These are phyloP conservation scores for Phycomyces blakesleeanus DNA, from an alignment of 192 early-diverging fungal species.

Conservation along the genomic window DNA sequence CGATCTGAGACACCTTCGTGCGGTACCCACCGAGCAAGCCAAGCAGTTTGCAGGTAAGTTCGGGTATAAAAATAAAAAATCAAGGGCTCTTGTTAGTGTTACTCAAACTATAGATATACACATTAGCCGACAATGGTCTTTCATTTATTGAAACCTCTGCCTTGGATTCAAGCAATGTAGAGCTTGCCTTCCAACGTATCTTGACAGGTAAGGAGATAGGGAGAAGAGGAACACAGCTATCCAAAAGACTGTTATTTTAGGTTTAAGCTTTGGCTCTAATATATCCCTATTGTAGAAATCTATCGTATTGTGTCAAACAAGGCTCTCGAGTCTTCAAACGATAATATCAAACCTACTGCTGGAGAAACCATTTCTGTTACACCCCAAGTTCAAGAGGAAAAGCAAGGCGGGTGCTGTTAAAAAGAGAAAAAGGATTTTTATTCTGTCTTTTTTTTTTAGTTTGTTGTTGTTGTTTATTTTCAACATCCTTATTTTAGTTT, in stretches of 20 bases:
- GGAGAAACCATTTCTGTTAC: conserved; percentile 71
- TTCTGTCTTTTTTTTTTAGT: neutral
- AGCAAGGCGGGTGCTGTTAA: conserved; percentile 65
- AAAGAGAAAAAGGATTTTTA: neutral
- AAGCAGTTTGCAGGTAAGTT: conserved; percentile 83
- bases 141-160: conserved; percentile 99
- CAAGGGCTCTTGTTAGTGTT: too few relatives aligned
- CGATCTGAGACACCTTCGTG: conserved; percentile 93
- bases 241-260: too few relatives aligned
- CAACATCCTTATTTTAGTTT: too few relatives aligned
- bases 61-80: too few relatives aligned
- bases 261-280: too few relatives aligned
- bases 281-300: conserved; percentile 61
- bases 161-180: conserved; percentile 95
- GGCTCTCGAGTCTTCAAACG: conserved; percentile 79
- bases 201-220: conserved; percentile 66
- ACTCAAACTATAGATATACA: neutral
- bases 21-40: conserved; percentile 97
- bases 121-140: conserved; percentile 41
- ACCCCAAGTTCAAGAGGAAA: conserved; percentile 55
- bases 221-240: too few relatives aligned
- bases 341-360: conserved; percentile 63
- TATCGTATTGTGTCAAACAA: conserved; percentile 98
- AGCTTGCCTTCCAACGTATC: conserved; percentile 94
- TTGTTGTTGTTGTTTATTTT: too few relatives aligned